Conservation (phyloP, 345 rosid species). For the Camelina hispida region DNA sequence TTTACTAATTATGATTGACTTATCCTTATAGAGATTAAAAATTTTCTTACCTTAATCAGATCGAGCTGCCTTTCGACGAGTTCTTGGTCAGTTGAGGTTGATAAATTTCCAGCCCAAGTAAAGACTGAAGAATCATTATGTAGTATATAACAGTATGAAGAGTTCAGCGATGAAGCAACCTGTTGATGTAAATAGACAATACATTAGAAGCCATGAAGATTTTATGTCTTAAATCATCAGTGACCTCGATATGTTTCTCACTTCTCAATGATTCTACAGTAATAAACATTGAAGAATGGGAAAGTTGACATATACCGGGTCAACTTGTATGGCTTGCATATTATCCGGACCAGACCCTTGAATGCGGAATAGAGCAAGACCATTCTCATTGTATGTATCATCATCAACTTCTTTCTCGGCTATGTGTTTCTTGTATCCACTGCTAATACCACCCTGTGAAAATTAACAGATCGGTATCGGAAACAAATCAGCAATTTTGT, state of each 20-base stretch:
- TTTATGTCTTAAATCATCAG: neutral
- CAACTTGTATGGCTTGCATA: constrained; percentile 99
- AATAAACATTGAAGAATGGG: neutral
- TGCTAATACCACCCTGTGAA: constrained; percentile 78
- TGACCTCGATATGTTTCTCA: constrained; percentile 13
- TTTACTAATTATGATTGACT: constrained; percentile 1
- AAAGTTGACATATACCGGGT: constrained; percentile 61
- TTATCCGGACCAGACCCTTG: constrained; percentile 99
- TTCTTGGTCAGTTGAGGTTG: constrained; percentile 76
- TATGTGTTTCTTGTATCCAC: constrained; percentile 80
- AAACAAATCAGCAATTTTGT: constrained; percentile 1
- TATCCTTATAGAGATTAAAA: constrained; percentile 18
- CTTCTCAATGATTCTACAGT: constrained; percentile 27
- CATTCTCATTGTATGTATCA: constrained; percentile 76
- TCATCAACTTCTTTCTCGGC: constrained; percentile 78
- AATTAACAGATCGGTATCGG: constrained; percentile 5
- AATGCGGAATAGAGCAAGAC: constrained; percentile 84
- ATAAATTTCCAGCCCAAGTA: constrained; percentile 88
- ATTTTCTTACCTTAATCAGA: constrained; percentile 77
- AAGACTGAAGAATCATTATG: constrained; percentile 76
- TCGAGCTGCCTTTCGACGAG: constrained; percentile 97
- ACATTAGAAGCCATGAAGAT: constrained; percentile 2
- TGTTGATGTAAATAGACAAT: constrained; percentile 40
- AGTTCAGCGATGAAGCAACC: constrained; percentile 91
- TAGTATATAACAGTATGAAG: constrained; percentile 92